A percentile compares a stretch with the other conserved stretches of the same genome.
These are phyloP conservation scores for Annulohypoxylon nitens DNA, from an alignment of 495 filamentous ascomycete species.

Conservation along the genomic window DNA sequence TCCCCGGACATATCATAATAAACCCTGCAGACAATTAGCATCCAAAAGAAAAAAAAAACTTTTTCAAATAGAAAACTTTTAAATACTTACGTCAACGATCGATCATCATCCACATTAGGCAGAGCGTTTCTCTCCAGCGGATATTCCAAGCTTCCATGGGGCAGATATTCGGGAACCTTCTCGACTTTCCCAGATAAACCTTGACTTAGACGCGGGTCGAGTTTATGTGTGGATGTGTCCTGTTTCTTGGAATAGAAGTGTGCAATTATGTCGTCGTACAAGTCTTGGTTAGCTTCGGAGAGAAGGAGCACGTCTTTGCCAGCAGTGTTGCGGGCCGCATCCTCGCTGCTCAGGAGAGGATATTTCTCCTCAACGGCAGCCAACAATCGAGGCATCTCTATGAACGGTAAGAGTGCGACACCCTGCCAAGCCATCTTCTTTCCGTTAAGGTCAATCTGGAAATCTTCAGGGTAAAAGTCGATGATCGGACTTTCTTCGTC, in stretches of 20 bases:
- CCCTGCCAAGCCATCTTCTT: conserved; percentile 99
- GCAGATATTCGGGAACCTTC: conserved; percentile 84
- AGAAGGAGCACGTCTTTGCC: conserved; percentile 86
- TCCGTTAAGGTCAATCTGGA: conserved; percentile 92
- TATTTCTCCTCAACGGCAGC: conserved; percentile 86
- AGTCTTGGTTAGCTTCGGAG: conserved; percentile 77
- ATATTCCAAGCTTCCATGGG: conserved; percentile 70
- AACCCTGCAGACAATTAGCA: conserved; percentile 66
- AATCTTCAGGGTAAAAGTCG: conserved; percentile 97
- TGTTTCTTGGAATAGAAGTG: conserved; percentile 94
- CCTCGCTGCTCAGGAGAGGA: conserved; percentile 81
- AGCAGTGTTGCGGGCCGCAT: conserved; percentile 80
- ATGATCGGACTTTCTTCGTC: conserved; percentile 88
- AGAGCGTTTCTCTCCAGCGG: conserved; percentile 75
- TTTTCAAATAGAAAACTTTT: conserved; percentile 7
- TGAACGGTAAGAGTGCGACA: conserved; percentile 92
- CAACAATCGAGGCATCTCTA: conserved; percentile 89
- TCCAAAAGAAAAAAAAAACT: conserved; percentile 44
- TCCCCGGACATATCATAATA: conserved; percentile 84
- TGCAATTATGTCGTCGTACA: conserved; percentile 83
- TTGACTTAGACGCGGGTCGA: conserved; percentile 79
- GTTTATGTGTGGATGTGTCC: conserved; percentile 70
- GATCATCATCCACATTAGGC: conserved; percentile 84
- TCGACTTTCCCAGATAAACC: conserved; percentile 84
- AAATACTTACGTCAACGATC: conserved; percentile 78